These are phyloP conservation scores for Podospora pseudocomata DNA, from an alignment of 495 filamentous ascomycete genomes.

Conservation along the genomic window DNA sequence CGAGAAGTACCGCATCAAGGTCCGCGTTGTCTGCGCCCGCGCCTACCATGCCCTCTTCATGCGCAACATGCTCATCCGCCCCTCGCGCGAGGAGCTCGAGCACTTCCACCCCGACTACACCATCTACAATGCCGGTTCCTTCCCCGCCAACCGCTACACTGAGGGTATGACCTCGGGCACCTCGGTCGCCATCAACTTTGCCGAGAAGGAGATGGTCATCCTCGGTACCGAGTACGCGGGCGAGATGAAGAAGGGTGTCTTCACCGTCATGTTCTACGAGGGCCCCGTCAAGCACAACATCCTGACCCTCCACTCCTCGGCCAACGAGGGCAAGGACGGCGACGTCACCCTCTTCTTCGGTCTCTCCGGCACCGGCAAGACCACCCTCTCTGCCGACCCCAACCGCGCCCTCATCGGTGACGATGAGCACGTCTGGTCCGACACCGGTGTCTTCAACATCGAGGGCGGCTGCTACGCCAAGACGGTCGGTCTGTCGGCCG, in stretches of 20 bases:
- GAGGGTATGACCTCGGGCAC: slow-evolving; percentile 94
- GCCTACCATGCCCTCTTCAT: slow-evolving; percentile 99
- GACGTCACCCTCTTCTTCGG: slow-evolving; percentile 99
- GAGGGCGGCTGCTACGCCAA: slow-evolving; percentile 99
- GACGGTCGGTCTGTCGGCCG: slow-evolving; percentile 93
- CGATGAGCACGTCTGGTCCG: slow-evolving; percentile 99
- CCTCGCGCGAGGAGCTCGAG: slow-evolving; percentile 81
- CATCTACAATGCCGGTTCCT: slow-evolving; percentile 98
- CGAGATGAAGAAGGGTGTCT: slow-evolving; percentile 99
- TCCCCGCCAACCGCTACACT: slow-evolving; percentile 98
- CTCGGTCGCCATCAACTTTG: slow-evolving; percentile 76
- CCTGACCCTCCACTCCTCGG: slow-evolving; percentile 92
- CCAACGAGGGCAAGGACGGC: slow-evolving; percentile 87
- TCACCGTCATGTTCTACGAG: slow-evolving; percentile 99
- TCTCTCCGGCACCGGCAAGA: slow-evolving; percentile 97
- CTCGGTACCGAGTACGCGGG: slow-evolving; percentile 98
- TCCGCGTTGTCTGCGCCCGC: slow-evolving; percentile 96
- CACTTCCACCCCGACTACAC: slow-evolving; percentile 98
- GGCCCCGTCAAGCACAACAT: slow-evolving; percentile 99
- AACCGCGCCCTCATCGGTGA: slow-evolving; percentile 96
- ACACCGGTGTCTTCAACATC: slow-evolving; percentile 97
- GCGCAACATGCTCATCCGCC: slow-evolving; percentile 99
- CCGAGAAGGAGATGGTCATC: slow-evolving; percentile 85
- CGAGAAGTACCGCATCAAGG: slow-evolving; percentile 93
- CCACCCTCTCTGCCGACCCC: slow-evolving; percentile 92